Evolutionary conservation across 1,284 basidiomycete species (phyloP).

Genomic region (Ceratobasidium sp.): DNA sequence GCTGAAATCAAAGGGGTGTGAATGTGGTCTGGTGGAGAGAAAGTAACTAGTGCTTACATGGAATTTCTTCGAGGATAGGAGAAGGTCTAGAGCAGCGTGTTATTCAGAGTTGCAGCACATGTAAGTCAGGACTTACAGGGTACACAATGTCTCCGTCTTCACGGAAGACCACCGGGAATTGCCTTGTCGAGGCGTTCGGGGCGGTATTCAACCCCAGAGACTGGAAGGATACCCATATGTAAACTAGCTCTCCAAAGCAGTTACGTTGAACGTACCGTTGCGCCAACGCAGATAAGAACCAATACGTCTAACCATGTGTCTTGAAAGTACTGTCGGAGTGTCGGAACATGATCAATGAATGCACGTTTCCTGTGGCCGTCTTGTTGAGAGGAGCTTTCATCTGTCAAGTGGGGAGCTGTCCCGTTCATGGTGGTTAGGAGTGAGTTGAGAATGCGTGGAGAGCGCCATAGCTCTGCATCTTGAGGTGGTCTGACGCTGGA

Average conservation of each 20-base stretch:
- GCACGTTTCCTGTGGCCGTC: constrained; percentile 29
- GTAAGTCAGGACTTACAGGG: constrained; percentile 11
- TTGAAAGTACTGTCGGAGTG: constrained; percentile 29
- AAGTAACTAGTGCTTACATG: constrained; percentile 22
- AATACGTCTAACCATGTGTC: constrained; percentile 42
- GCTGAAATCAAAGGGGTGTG: background rate
- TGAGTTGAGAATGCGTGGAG: background rate
- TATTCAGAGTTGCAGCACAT: background rate
- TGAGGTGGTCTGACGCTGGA: constrained; percentile 1
- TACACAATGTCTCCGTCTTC: constrained; percentile 39
- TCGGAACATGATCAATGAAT: constrained; percentile 43
- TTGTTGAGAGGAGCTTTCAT: constrained; percentile 11
- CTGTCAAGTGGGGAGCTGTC: background rate
- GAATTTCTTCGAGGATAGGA: constrained; percentile 40
- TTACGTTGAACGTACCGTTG: background rate
- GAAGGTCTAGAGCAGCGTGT: constrained; percentile 3
- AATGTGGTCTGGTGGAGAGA: background rate
- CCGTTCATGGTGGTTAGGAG: constrained; percentile 10
- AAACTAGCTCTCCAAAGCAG: background rate
- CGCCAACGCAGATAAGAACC: constrained; percentile 34
- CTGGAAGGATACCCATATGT: background rate
- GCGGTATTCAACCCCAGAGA: constrained; percentile 34
- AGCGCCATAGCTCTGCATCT: background rate
- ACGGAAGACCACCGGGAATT: constrained; percentile 37
- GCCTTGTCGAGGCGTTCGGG: constrained; percentile 34